A percentile compares a stretch with the other conserved stretches of the same genome.
Conservation (phyloP, 805 yeast species). For the Cyberlindnera nakhonratchasimensis region DNA sequence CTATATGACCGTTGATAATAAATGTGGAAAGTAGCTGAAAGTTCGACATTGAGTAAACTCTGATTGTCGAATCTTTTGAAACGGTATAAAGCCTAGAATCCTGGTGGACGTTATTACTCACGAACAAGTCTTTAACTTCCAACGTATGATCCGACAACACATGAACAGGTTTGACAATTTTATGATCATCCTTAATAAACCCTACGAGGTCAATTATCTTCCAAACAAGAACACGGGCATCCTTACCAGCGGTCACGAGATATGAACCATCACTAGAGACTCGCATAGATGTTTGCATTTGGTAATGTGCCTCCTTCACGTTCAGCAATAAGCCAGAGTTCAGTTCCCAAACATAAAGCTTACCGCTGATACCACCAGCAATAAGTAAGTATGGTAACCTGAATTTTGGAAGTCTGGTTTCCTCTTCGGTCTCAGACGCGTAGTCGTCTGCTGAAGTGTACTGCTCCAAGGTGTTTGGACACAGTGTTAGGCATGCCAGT, state of each 20-base stretch:
- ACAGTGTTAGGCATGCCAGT: slow-evolving; percentile 51
- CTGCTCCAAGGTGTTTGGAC: slow-evolving; percentile 32
- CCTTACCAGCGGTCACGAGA: slow-evolving; percentile 73
- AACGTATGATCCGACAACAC: slow-evolving; percentile 54
- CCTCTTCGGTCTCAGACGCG: slow-evolving; percentile 18
- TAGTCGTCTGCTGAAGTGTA: slow-evolving; percentile 23
- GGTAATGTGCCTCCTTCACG: slow-evolving; percentile 83
- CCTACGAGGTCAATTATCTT: slow-evolving; percentile 55
- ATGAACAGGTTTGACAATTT: slow-evolving; percentile 49
- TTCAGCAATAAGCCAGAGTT: slow-evolving; percentile 68
- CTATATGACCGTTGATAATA: slow-evolving; percentile 57
- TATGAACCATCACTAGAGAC: slow-evolving; percentile 62
- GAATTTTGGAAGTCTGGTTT: slow-evolving; percentile 36
- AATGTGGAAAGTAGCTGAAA: slow-evolving; percentile 60
- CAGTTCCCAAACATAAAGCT: slow-evolving; percentile 81
- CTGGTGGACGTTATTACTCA: slow-evolving; percentile 47
- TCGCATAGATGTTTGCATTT: slow-evolving; percentile 56
- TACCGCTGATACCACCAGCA: slow-evolving; percentile 75
- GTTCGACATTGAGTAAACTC: slow-evolving; percentile 56
- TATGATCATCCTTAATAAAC: slow-evolving; percentile 31
- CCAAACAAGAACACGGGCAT: slow-evolving; percentile 79
- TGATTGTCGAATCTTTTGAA: slow-evolving; percentile 70
- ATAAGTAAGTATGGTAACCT: slow-evolving; percentile 62
- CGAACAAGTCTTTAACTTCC: slow-evolving; percentile 45
- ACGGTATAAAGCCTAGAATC: slow-evolving; percentile 66